Percentiles rank a stretch among this genome's conserved stretches.
These are phyloP conservation scores for Diaporthe sp. DNA, from an alignment of 2,329 filamentous ascomycete genomes.

Conservation along the genomic window DNA sequence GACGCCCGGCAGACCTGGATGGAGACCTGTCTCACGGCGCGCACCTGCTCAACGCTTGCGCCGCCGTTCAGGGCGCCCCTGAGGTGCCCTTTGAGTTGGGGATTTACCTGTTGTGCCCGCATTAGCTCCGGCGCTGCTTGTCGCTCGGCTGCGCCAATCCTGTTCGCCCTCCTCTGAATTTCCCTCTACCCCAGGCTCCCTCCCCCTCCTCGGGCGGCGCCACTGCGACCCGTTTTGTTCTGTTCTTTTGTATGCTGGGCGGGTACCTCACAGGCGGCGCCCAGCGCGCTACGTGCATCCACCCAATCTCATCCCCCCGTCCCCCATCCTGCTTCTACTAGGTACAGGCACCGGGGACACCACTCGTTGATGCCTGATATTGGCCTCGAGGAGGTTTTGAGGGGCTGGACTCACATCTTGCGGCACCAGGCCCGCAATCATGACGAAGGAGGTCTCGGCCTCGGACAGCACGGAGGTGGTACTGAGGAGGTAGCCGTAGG, in stretches of 20 bases:
- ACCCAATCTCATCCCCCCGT: not conserved
- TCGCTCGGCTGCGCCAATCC: constrained; percentile 21
- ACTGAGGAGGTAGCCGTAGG: constrained; percentile 64
- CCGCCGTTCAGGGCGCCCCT: constrained; percentile 64
- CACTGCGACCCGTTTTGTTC: not conserved
- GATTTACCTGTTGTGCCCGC: constrained; percentile 57
- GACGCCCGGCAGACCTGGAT: constrained; percentile 61
- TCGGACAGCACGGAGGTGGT: constrained; percentile 60
- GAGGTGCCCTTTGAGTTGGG: constrained; percentile 67
- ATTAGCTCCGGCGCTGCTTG: constrained; percentile 34
- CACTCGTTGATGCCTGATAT: not conserved
- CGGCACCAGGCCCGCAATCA: constrained; percentile 64
- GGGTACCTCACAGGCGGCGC: constrained; percentile 9
- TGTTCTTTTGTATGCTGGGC: not conserved
- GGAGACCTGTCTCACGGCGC: constrained; percentile 60
- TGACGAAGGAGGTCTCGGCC: constrained; percentile 64
- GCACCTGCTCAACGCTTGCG: constrained; percentile 62
- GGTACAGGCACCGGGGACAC: not conserved
- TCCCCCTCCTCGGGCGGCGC: not conserved
- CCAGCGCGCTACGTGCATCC: constrained; percentile 17
- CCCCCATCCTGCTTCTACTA: not conserved
- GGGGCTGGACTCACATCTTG: constrained; percentile 58
- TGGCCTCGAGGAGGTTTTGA: not conserved
- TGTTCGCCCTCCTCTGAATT: not conserved
- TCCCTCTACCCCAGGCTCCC: not conserved